These are phyloP conservation scores for Malassezia slooffiae DNA, from an alignment of 1,284 basidiomycete genomes.

Conservation along the genomic window DNA sequence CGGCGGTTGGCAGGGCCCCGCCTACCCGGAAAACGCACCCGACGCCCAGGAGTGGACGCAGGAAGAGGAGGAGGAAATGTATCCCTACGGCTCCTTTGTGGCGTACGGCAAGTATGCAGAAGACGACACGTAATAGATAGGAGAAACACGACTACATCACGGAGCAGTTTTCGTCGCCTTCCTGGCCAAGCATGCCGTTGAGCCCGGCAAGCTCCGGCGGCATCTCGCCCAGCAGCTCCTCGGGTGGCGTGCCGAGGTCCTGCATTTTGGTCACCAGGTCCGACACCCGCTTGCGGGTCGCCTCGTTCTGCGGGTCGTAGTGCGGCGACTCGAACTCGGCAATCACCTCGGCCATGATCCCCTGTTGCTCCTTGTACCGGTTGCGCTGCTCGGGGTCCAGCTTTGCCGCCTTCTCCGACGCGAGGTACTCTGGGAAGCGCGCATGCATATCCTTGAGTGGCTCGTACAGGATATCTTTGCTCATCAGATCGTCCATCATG, in stretches of 20 bases:
- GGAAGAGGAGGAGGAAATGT: neutral
- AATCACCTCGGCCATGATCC: slow-evolving; percentile 60
- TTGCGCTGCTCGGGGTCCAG: slow-evolving; percentile 57
- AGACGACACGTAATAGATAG: neutral
- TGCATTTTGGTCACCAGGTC: slow-evolving; percentile 75
- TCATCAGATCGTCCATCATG: slow-evolving; percentile 90
- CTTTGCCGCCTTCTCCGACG: slow-evolving; percentile 45
- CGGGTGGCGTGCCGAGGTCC: slow-evolving; percentile 70
- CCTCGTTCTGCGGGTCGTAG: slow-evolving; percentile 54
- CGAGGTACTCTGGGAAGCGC: slow-evolving; percentile 65
- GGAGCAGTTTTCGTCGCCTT: slow-evolving; percentile 26
- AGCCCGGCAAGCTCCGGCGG: slow-evolving; percentile 54
- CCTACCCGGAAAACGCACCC: no score
- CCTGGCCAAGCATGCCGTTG: slow-evolving; percentile 23
- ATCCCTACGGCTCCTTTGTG: slow-evolving; percentile 6
- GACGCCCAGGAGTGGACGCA: neutral
- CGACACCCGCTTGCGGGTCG: slow-evolving; percentile 54
- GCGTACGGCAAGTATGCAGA: slow-evolving; percentile 1
- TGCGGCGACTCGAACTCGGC: slow-evolving; percentile 59
- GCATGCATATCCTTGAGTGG: slow-evolving; percentile 62
- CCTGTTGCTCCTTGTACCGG: slow-evolving; percentile 62
- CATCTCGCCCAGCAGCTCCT: slow-evolving; percentile 80
- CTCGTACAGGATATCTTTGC: slow-evolving; percentile 82
- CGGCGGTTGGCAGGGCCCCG: no score
- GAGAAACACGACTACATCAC: slow-evolving; percentile 26